Percentiles rank a stretch among this genome's conserved stretches.
Conservation (phyloP, 2,329 filamentous ascomycete genomes). For the Ilyonectria destructans region DNA sequence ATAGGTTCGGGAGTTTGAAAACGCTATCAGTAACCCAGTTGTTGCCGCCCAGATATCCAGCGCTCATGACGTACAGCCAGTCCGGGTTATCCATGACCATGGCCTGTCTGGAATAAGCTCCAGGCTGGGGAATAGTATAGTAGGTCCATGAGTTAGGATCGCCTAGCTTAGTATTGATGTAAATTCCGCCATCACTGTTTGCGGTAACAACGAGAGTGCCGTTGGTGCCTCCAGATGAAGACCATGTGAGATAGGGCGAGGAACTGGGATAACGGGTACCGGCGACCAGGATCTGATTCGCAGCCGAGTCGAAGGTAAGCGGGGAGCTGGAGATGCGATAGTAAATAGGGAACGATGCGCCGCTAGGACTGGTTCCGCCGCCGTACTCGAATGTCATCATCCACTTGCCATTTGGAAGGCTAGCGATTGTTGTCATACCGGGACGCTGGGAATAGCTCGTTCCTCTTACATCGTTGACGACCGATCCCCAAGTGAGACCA, state of each 20-base stretch:
- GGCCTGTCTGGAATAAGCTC: constrained; percentile 18
- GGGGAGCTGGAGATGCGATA: constrained; percentile 28
- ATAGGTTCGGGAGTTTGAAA: constrained; percentile 22
- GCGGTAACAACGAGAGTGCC: constrained; percentile 24
- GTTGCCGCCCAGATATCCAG: constrained; percentile 14
- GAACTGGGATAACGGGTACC: constrained; percentile 4
- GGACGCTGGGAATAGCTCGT: constrained; percentile 24
- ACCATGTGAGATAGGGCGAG: constrained; percentile 19
- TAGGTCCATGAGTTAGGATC: constrained; percentile 14
- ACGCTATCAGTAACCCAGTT: constrained; percentile 30
- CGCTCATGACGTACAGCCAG: constrained; percentile 24
- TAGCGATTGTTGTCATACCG: constrained; percentile 23
- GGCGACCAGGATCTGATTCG: neutral
- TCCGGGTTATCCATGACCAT: constrained; percentile 29
- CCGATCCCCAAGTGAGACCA: constrained; percentile 71
- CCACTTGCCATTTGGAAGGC: constrained; percentile 13
- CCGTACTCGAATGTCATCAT: constrained; percentile 35
- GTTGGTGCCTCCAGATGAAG: neutral
- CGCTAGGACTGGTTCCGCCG: neutral
- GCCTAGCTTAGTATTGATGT: constrained; percentile 19
- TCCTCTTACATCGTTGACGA: constrained; percentile 73
- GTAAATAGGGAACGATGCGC: neutral
- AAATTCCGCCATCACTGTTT: neutral
- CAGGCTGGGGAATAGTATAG: constrained; percentile 15
- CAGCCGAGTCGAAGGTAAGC: constrained; percentile 21